Base-by-base conservation (phyloP, 495 filamentous ascomycete genomes). In the Daldinia decipiens region DNA sequence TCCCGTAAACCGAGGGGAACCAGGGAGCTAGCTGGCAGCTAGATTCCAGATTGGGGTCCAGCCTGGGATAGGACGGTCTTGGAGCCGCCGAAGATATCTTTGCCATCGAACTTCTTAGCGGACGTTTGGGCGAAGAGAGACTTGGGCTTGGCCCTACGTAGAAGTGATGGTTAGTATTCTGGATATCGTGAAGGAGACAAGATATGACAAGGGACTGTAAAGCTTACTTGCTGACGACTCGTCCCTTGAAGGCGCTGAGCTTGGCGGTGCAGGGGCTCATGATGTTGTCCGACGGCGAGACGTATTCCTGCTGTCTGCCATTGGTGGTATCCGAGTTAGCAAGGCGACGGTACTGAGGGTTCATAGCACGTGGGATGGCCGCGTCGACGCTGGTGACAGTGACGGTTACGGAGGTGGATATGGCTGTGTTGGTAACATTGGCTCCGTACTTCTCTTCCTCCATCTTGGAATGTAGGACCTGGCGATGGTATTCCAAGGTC, bases 211-310 rank as follows among this genome's bases (percentile, higher is more conserved):
- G 15, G 15, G n/a, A 31, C 5, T 29, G 27, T 51, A 6, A 32
- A 32, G 85, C 87, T 76, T 81, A 90, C 88, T 91, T 92, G 71
- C 80, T 79, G 72, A 92, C 90, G 39, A 90, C 90, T 84, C 94
- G 94, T 77, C 87, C 91, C 83, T 93, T 93, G 77, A 94, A 88
- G 52, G 91, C 89, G 58, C 84, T 90, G 73, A 98, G 80, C 81
- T 98, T 98, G 81, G 92, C 90, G n/a, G 92, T 94, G 79, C 93
- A 94, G 15, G 94, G 94, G 67, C 91, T 93, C 91, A 96, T 91
- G 80, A 98, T 93, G 77, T 88, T 91, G 76, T 98, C 94, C 11
- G 92, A 95, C 0, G 94, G 94, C n/a, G 92, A 95, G 76, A 97
- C 83, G 81, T 96, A 98, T 64, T 86, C 81, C 74, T 88, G 86